These are phyloP conservation scores for Solanum commersonii DNA, from an alignment of 257 asterid genomes.

Conservation along the genomic window DNA sequence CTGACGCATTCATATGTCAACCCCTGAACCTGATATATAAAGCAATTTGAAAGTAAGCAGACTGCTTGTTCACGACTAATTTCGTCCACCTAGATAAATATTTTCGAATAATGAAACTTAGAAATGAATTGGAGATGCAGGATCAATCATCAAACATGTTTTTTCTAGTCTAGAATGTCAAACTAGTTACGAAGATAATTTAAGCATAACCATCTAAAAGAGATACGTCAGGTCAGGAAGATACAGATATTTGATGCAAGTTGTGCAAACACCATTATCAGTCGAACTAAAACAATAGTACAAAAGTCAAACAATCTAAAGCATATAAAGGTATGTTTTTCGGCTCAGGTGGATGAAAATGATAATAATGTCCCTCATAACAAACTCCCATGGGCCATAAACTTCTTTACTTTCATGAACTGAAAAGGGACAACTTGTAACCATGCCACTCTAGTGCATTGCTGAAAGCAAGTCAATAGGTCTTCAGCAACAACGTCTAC, in stretches of 20 bases:
- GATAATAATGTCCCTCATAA: not conserved
- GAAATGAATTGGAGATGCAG: not conserved
- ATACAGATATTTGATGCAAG: not conserved
- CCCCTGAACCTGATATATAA: not conserved
- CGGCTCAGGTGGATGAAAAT: not conserved
- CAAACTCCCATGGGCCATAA: not conserved
- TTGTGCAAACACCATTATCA: not conserved
- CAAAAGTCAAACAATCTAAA: not conserved
- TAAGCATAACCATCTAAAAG: not conserved
- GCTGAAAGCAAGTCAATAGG: constrained; percentile 5
- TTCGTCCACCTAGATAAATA: not conserved
- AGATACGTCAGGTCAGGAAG: not conserved
- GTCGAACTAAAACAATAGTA: not conserved
- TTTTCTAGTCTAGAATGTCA: too few relatives aligned
- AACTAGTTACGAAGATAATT: not conserved
- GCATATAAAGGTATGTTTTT: not conserved
- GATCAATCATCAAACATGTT: not conserved
- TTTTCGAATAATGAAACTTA: not conserved
- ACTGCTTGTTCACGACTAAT: not conserved
- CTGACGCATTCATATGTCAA: not conserved
- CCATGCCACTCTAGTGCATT: not conserved
- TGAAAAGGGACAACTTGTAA: not conserved
- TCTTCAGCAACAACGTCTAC: not conserved
- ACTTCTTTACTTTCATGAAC: not conserved
- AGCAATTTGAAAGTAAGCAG: not conserved